Base-by-base conservation (phyloP, 202 grass and related monocot species). In the Musa balbisiana region DNA sequence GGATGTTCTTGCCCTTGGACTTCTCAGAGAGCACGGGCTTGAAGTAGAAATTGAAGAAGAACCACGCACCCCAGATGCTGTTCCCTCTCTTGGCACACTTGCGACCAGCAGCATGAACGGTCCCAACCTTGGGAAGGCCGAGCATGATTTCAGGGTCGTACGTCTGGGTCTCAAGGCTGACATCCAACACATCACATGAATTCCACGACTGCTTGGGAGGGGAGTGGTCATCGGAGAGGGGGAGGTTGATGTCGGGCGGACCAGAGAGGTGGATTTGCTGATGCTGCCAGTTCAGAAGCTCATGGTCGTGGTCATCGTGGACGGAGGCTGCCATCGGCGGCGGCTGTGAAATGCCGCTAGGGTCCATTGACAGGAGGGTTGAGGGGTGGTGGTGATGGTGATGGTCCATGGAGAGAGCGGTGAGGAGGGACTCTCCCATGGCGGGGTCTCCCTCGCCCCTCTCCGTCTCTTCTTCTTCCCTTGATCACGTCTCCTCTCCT, bases 331-430 rank as follows among this genome's bases (percentile, higher is more conserved):
- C 73, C 75, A 0, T 76, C 71, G 14, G 85, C 74, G 11, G 80
- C 80, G 0, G 60, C n/a, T 65, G 21, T 2, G 23, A 11, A 11
- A 27, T 13, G 3, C 85, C 85, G 0, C 81, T 74, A 9, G 85
- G 64, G 49, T 91, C 89, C 82, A 88, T 91, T 62, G 89, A 91
- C 67, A 91, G 89, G 62, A 79, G 89, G 73, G 89, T 91, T 71
- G 72, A 84, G 76, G 83, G 85, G 55, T 86, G 83, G 70, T 24
- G 79, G 68, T 70, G 73, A 84, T 24, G 79, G 68, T 70, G 73
- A 84, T 90, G 86, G 49, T 91, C 89, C 85, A 88, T 91, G 54
- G 89, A 86, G 15, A 91, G 81, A 56, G 83, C 64, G 60, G 83
- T 84, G 83, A 88, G 83, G 89, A 88, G 86, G 80, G 80, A 74